Evolutionary conservation across 768 basidiomycete genomes (phyloP).

Genomic region (Pleurotus cornucopiae): DNA sequence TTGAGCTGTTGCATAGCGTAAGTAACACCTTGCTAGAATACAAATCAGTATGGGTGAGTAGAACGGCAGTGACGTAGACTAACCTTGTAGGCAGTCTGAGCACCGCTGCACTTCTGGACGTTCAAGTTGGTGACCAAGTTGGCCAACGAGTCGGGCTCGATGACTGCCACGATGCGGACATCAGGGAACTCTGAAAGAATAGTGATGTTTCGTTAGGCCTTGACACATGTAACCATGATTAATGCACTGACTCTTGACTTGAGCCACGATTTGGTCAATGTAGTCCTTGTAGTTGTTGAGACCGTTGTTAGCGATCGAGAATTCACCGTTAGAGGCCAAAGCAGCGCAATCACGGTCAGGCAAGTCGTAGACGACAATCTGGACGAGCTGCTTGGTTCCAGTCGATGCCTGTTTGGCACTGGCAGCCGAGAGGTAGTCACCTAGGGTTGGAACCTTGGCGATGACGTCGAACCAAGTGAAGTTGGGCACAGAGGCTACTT

Average conservation of each 20-base stretch:
- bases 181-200: constrained; percentile 42
- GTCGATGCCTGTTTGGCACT: constrained; percentile 36
- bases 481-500: constrained; percentile 54
- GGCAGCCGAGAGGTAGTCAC: constrained; percentile 55
- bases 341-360: constrained; percentile 68
- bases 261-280: constrained; percentile 59
- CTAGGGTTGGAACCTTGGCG: constrained; percentile 50
- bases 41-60: background rate
- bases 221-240: background rate
- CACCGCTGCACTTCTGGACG: constrained; percentile 51
- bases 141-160: constrained; percentile 65
- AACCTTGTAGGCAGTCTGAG: constrained; percentile 47
- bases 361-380: constrained; percentile 55
- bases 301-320: constrained; percentile 53
- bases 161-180: constrained; percentile 60
- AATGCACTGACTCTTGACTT: constrained; percentile 40
- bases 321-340: constrained; percentile 63
- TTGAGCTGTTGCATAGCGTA: constrained; percentile 57
- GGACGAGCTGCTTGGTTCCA: constrained; percentile 45
- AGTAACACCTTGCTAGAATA: constrained; percentile 36
- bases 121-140: constrained; percentile 67
- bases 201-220: background rate
- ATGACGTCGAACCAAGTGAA: constrained; percentile 61
- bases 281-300: constrained; percentile 52
- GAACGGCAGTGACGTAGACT: constrained; percentile 1